Base-by-base conservation (phyloP, 148 eudicot species). In the Camellia japonica region DNA sequence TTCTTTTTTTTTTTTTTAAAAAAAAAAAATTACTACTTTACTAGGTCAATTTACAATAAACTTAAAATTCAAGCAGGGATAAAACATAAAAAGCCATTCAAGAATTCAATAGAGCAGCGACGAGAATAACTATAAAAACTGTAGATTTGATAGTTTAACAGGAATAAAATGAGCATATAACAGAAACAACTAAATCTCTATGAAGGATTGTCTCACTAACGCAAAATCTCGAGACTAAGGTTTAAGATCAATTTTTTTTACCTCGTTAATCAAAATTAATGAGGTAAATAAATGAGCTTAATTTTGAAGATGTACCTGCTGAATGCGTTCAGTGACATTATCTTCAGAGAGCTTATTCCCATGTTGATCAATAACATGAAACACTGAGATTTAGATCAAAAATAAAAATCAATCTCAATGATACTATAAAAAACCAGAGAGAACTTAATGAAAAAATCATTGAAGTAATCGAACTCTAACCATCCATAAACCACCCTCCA, bases 401-500 rank as follows among this genome's bases (percentile, higher is more conserved):
- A 44, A 30, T 30, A 30, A 30, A 23, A 78, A 15, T n/a, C 18
- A 62, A 85, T 75, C 76, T 43, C 68, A 42, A n/a, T 55, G 4
- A 1, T 19, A 66, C 18, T 54, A 61, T 8, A 78, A 78, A 78
- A 65, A 69, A 15, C 23, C 46, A 13, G n/a, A 65, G 44, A 30
- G 15, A 66, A 80, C 30, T 16, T 30, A 55, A 44, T 62, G 13
- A 73, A 54, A 60, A 65, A 69, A 41, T 9, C 15, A 38, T 38
- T 14, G 44, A 49, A 68, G 56, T 49, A 30, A 67, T 12, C 14
- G n/a, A 80, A 78, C 71, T 67, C 85, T 78, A 67, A 88, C 91
- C 93, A 78, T 90, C 93, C 93, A 90, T 90, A 82, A 90, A 90
- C 93, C 93, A 90, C 70, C 85, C 90, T 63, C 93, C 93, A 87